Conservation (phyloP, 2,329 filamentous ascomycete genomes). For the Xylaria sp. region DNA sequence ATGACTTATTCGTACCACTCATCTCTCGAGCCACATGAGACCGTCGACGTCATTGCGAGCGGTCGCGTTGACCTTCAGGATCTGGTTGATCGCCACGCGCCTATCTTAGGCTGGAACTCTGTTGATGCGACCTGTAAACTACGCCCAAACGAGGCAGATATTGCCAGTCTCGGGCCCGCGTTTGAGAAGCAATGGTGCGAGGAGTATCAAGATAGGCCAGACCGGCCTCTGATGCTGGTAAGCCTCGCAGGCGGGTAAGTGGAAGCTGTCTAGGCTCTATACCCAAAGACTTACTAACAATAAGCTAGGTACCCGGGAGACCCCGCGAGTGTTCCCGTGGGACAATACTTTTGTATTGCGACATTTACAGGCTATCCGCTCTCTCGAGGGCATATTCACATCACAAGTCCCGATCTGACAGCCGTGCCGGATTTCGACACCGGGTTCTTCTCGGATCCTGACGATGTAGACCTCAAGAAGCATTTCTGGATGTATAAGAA, state of each 20-base stretch:
- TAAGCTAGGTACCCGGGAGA: not conserved
- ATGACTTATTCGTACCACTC: constrained; percentile 59
- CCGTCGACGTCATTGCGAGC: constrained; percentile 34
- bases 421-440: constrained; percentile 27
- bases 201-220: constrained; percentile 39
- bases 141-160: constrained; percentile 41
- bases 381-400: constrained; percentile 71
- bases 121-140: constrained; percentile 41
- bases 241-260: not conserved
- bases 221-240: constrained; percentile 38
- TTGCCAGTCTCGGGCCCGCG: constrained; percentile 39
- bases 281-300: not conserved
- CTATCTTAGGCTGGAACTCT: constrained; percentile 43
- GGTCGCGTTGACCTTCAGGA: constrained; percentile 30
- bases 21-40: constrained; percentile 36
- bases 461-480: constrained; percentile 65
- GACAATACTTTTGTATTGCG: constrained; percentile 64
- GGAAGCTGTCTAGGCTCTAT: not conserved
- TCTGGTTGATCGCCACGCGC: constrained; percentile 35
- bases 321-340: constrained; percentile 44
- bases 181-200: constrained; percentile 42
- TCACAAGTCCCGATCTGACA: constrained; percentile 53
- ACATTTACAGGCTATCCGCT: constrained; percentile 69
- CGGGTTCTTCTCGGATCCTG: constrained; percentile 51
- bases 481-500: constrained; percentile 73